Evolutionary conservation across 495 filamentous ascomycete species (phyloP).

Genomic region (Pseudevernia furfuracea): DNA sequence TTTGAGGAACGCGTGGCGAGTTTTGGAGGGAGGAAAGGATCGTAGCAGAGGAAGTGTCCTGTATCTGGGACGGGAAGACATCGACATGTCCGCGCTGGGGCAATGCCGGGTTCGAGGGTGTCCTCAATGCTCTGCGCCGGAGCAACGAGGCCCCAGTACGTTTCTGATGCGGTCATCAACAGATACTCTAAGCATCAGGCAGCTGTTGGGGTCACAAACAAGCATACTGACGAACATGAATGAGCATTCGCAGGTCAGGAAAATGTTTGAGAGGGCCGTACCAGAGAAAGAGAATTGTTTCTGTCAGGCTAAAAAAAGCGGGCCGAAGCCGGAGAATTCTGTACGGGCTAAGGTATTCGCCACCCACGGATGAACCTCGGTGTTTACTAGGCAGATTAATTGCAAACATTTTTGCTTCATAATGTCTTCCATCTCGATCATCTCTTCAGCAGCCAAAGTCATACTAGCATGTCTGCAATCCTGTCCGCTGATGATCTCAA

Average conservation of each 20-base stretch:
- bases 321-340: too few species aligned
- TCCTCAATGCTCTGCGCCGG: not conserved
- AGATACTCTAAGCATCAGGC: not conserved
- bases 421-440: not conserved
- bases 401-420: not conserved
- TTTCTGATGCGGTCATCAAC: not conserved
- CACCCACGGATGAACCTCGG: slow-evolving; percentile 11
- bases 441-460: not conserved
- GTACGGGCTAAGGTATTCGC: too few species aligned
- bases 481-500: slow-evolving; percentile 94
- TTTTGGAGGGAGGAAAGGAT: slow-evolving; percentile 39
- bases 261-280: too few species aligned
- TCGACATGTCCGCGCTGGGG: not conserved
- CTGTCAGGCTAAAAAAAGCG: too few species aligned
- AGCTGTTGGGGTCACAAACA: not conserved
- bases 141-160: not conserved
- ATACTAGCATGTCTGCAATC: slow-evolving; percentile 51
- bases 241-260: too few species aligned
- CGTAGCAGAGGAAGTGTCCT: slow-evolving; percentile 28
- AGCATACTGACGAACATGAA: too few species aligned
- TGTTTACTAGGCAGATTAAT: not conserved
- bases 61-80: not conserved
- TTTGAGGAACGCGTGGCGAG: slow-evolving; percentile 52
- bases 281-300: too few species aligned
- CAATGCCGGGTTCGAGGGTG: not conserved